phyloP scores from a whole-genome alignment of 208 protist genomes.

The Porcisia hertigi region DNA sequence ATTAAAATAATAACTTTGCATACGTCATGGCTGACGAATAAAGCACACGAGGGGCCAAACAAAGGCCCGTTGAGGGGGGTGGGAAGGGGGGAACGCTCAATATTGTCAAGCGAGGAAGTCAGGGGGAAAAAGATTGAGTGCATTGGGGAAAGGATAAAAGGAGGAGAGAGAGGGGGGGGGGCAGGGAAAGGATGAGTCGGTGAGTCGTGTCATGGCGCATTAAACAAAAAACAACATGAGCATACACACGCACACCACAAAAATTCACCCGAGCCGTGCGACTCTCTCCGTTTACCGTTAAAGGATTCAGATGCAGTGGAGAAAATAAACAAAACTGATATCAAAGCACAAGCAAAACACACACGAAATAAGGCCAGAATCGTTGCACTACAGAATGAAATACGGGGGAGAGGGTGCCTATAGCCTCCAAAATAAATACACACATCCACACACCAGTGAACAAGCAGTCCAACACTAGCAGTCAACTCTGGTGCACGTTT shows the following conservation, averaged over 20 bases:
- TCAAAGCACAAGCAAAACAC: not conserved
- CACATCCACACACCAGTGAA: not conserved
- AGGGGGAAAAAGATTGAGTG: not conserved
- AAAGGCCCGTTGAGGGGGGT: not conserved
- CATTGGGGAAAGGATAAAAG: not conserved
- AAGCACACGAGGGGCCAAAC: not conserved
- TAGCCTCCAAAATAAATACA: not conserved
- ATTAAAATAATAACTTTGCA: too few species aligned
- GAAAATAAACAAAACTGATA: not conserved
- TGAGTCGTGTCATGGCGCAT: not conserved
- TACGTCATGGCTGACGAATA: not conserved
- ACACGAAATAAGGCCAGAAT: not conserved
- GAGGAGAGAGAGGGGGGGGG: not conserved
- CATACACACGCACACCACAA: not conserved
- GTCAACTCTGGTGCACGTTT: too few species aligned
- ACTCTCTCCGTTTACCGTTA: not conserved
- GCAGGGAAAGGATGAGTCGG: not conserved
- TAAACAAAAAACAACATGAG: not conserved
- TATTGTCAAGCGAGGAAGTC: not conserved
- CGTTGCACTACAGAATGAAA: not conserved
- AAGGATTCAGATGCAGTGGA: constrained; percentile 1
- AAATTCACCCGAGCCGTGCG: not conserved
- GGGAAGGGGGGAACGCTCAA: not conserved
- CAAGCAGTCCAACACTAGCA: not conserved
- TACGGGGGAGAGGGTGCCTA: not conserved